phyloP scores from a whole-genome alignment of 305 asterid genomes.

The Rubia peregrina region DNA sequence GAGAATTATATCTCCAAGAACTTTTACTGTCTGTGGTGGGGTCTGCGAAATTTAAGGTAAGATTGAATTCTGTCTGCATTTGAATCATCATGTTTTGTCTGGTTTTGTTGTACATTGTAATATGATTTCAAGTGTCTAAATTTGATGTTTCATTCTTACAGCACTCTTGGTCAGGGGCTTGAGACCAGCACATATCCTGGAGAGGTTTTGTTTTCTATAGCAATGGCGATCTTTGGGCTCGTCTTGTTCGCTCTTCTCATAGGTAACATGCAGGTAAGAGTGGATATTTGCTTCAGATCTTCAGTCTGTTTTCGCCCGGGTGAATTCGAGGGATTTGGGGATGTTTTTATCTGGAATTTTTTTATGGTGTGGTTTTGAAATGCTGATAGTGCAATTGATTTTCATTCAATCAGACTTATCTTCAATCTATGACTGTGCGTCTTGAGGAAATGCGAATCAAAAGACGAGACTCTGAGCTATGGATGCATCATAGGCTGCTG shows the following conservation, averaged over 20 bases:
- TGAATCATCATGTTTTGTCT: background rate
- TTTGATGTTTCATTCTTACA: constrained; percentile 24
- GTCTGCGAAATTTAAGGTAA: constrained; percentile 81
- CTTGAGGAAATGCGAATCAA: constrained; percentile 96
- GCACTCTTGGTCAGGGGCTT: constrained; percentile 98
- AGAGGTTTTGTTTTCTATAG: constrained; percentile 80
- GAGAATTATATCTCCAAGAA: constrained; percentile 56
- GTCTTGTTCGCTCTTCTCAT: constrained; percentile 93
- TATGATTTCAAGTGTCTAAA: constrained; percentile 5
- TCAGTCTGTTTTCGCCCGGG: background rate
- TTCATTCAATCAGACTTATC: constrained; percentile 63
- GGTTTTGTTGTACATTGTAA: background rate
- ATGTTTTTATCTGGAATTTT: no score
- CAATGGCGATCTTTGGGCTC: constrained; percentile 78
- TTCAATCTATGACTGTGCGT: constrained; percentile 86
- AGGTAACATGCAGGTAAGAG: constrained; percentile 94
- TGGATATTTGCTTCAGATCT: constrained; percentile 1
- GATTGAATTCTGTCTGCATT: background rate
- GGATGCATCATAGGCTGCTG: constrained; percentile 98
- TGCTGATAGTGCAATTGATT: no score
- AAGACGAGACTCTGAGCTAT: constrained; percentile 89
- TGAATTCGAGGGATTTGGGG: background rate
- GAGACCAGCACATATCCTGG: constrained; percentile 85
- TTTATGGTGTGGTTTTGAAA: no score
- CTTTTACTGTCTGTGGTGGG: constrained; percentile 97